Base-by-base conservation (phyloP, 164 flowering plant species). In the Litsea cubeba region DNA sequence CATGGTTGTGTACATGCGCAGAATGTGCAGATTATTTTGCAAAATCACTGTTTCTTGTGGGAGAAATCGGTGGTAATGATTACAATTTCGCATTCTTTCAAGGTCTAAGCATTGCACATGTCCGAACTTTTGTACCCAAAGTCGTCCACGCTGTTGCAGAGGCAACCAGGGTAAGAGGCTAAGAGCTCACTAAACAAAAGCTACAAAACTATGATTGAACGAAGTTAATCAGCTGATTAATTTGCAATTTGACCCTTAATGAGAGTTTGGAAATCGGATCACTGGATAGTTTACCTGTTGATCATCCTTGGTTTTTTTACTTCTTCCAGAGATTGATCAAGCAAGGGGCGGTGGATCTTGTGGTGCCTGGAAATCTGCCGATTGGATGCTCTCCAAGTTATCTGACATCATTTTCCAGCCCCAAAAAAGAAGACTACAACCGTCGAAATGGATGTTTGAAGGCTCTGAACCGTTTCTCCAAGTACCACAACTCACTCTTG, bases 31-130 rank as follows among this genome's bases (percentile, higher is more conserved):
- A 68, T 1, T 83, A 73, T 77, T 82, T 89, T 40, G 68, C 74
- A 26, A 89, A 69, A 50, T 81, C 91, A 0, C 83, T 90, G 11
- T 87, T 90, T 81, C 58, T 88, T 1, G 82, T 91, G 28, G 93
- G 95, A 54, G 93, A 91, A 80, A 89, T 91, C 0, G 91, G 95
- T 6, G 88, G 86, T 5, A 91, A 91, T 65, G 91, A 89, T 62
- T 91, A 85, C 65, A 87, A 85, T 35, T 80, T 76, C 23, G 65
- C 79, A 0, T 72, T 81, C 40, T 69, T 78, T 8, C 62, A 65
- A 1, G 83, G 85, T 54, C 71, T 49, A 74, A 83, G 67, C 78
- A 60, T 79, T 46, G 30, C 76, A 65, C 68, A 83, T 22, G 50
- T 85, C 11, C 67, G 65, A 50, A 40, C 84, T 30, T 28, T 57